Conservation (phyloP, 2,329 filamentous ascomycete species). For the Penicillium frequentans region DNA sequence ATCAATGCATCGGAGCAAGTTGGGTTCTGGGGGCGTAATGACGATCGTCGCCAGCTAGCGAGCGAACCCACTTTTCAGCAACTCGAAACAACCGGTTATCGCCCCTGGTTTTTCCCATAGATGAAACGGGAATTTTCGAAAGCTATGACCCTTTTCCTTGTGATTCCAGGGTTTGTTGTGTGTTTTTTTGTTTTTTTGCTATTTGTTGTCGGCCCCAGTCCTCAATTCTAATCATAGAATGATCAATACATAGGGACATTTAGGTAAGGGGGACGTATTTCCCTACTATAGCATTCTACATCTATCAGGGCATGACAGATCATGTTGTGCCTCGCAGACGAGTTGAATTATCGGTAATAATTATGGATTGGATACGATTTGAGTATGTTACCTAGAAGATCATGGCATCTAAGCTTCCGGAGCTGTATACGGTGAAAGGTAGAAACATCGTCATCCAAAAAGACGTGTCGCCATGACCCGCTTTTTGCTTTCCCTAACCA, state of each 20-base stretch:
- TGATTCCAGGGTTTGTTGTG: neutral
- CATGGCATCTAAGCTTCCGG: no score
- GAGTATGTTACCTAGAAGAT: no score
- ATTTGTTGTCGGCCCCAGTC: neutral
- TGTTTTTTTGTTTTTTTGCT: neutral
- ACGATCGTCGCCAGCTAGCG: constrained; percentile 21
- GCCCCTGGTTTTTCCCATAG: constrained; percentile 9
- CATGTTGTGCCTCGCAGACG: neutral
- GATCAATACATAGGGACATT: neutral
- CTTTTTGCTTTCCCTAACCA: constrained; percentile 21
- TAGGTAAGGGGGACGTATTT: neutral
- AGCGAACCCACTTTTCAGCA: constrained; percentile 20
- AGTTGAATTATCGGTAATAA: neutral
- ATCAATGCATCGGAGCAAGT: neutral
- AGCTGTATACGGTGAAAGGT: neutral
- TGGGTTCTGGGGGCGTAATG: constrained; percentile 13
- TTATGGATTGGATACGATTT: no score
- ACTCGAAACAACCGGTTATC: constrained; percentile 23
- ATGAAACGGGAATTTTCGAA: constrained; percentile 5
- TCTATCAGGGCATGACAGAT: neutral
- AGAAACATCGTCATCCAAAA: neutral
- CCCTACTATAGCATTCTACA: neutral
- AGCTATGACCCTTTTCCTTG: neutral
- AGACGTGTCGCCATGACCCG: neutral
- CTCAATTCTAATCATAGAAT: neutral